Base-by-base conservation (phyloP, 1,284 basidiomycete genomes). In the Trametes sp. region DNA sequence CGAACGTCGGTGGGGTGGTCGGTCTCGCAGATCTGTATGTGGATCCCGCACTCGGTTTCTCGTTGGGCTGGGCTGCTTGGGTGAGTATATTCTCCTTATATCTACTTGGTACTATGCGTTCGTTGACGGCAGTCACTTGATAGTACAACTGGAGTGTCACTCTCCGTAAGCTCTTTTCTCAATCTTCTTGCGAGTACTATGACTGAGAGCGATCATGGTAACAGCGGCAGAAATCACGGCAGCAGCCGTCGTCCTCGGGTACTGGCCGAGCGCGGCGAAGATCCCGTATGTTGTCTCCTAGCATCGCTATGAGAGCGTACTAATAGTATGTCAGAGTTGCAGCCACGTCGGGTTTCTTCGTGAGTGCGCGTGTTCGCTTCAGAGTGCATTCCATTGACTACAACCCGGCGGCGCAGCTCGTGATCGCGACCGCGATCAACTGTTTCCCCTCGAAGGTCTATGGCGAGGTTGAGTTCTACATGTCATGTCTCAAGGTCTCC, bases 1-100 rank as follows among this genome's bases (percentile, higher is more conserved):
- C 93, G 89, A 77, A 92, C 92, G 90, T 93, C 2, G 87, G 86
- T 64, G 88, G 91, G 44, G 93, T 94, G 69, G 88, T 94, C 19
- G 87, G 93, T 68, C 87, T 90, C 7, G 90, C 93, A 1, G 71
- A 72, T 72, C 72, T 72, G 0, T 75, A 73, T 36, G 74, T 75
- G 8, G 73, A 74, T 46, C 68, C 63, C 0, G 72, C 73, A 1
- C 61, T 74, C 4, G 73, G 74, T 0, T 75, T 75, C 60, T 73
- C 74, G 0, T 63, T 75, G 0, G 74, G 74, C 11, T 75, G 74
- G 73, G 73, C 74, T 1, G 72, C 73, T 16, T 75, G 74, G 73
- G 73, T 73, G 54, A 49, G 72, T 56, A 10, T 5, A 11, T 16
- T 9, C 10, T 6, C 19, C 2, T 23, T 5, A 19, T 26, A n/a